Evolutionary conservation across 441 rosid genomes (phyloP).

Genomic region (Adansonia gregorii): DNA sequence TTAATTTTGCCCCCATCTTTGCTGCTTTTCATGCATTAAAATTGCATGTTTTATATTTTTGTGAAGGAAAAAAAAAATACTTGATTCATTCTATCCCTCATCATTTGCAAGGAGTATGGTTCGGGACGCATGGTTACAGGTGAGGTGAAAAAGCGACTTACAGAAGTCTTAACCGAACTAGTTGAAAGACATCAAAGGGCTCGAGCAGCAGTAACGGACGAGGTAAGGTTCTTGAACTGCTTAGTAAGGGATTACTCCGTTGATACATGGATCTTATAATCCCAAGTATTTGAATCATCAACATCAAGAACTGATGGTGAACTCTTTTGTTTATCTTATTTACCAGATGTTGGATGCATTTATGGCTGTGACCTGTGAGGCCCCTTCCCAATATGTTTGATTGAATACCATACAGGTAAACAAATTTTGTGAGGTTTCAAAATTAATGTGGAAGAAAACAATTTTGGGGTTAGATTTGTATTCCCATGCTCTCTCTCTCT

Average conservation of each 20-base stretch:
- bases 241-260: background rate
- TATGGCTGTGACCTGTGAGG: slow-evolving; percentile 78
- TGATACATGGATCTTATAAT: background rate
- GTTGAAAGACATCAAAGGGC: slow-evolving; percentile 84
- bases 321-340: slow-evolving; percentile 5
- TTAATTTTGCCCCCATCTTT: too few species aligned
- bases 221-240: slow-evolving; percentile 48
- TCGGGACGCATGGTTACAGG: slow-evolving; percentile 85
- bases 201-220: slow-evolving; percentile 84
- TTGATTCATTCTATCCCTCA: background rate
- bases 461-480: background rate
- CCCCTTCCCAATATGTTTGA: slow-evolving; percentile 86
- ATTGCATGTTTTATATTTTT: too few species aligned
- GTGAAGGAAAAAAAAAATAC: too few species aligned
- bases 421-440: background rate
- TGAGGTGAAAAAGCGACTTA: slow-evolving; percentile 77
- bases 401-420: slow-evolving; percentile 32
- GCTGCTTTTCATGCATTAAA: too few species aligned
- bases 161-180: slow-evolving; percentile 64
- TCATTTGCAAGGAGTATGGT: slow-evolving; percentile 1
- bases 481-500: background rate
- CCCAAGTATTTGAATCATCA: background rate
- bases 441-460: background rate
- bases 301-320: background rate
- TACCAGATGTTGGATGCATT: slow-evolving; percentile 87